These are phyloP conservation scores for Eurotiales sp. DNA, from an alignment of 2,329 filamentous ascomycete genomes.

Conservation along the genomic window DNA sequence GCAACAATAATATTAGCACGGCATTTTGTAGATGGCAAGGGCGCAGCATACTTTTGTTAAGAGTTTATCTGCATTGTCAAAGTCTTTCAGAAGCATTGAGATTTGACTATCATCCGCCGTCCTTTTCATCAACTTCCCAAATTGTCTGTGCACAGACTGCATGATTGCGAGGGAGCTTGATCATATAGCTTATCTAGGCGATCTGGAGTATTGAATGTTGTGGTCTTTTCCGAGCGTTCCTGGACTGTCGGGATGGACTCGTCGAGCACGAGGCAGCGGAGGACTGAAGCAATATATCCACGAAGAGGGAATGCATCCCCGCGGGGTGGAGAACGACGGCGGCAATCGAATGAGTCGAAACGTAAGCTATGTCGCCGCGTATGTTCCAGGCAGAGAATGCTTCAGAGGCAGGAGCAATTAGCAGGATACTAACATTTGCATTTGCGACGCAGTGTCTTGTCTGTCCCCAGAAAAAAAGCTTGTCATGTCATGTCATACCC, in stretches of 20 bases:
- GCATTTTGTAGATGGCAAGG: not conserved
- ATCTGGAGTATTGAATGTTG: not conserved
- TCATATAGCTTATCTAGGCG: not conserved
- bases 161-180: slow-evolving; percentile 22
- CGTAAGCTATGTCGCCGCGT: too few relatives aligned
- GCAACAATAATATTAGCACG: not conserved
- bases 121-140: slow-evolving; percentile 67
- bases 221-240: not conserved
- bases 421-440: not conserved
- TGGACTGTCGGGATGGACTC: not conserved
- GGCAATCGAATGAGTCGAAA: not conserved
- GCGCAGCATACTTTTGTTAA: slow-evolving; percentile 60
- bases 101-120: slow-evolving; percentile 75
- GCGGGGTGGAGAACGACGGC: not conserved
- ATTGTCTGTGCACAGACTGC: slow-evolving; percentile 63
- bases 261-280: not conserved
- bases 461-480: too few relatives aligned
- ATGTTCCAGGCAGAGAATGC: not conserved
- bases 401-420: not conserved
- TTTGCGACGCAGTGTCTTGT: not conserved
- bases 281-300: not conserved
- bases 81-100: slow-evolving; percentile 70
- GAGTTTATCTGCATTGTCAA: slow-evolving; percentile 73
- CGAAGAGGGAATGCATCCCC: not conserved
- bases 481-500: too few relatives aligned